Percentiles rank a stretch among this genome's conserved stretches.
Conservation (phyloP, 1,284 basidiomycete species). For the Irpex sp. region DNA sequence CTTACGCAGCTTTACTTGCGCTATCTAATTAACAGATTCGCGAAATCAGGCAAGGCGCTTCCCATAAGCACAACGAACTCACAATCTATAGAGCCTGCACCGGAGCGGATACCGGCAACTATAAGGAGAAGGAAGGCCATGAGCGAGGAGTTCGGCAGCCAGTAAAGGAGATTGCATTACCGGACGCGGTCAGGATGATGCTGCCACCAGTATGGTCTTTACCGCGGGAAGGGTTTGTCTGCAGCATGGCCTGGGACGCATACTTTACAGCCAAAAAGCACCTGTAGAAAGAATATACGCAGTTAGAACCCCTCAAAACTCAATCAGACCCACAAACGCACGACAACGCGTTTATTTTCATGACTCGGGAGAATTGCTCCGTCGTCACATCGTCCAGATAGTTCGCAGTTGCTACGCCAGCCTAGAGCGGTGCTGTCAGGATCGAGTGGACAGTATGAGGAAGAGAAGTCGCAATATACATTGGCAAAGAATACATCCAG, state of each 20-base stretch:
- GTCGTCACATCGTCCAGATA: slow-evolving; percentile 54
- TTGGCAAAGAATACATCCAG: slow-evolving; percentile 96
- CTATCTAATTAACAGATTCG: slow-evolving; percentile 53
- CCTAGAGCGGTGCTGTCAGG: slow-evolving; percentile 37
- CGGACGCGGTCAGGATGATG: slow-evolving; percentile 88
- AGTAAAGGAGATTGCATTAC: slow-evolving; percentile 35
- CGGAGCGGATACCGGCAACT: slow-evolving; percentile 86
- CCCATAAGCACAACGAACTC: slow-evolving; percentile 25
- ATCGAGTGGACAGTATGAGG: neutral
- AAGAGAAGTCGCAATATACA: slow-evolving; percentile 39
- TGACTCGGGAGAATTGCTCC: slow-evolving; percentile 70
- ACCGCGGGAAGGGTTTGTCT: slow-evolving; percentile 57
- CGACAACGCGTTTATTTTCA: slow-evolving; percentile 67
- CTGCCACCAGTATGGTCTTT: slow-evolving; percentile 74
- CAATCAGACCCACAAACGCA: neutral
- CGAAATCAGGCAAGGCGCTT: slow-evolving; percentile 4
- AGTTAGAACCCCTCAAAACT: neutral
- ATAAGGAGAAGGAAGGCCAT: neutral
- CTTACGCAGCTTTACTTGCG: slow-evolving; percentile 87
- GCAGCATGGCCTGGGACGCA: slow-evolving; percentile 78
- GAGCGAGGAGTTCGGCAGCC: neutral
- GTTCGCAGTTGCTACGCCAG: slow-evolving; percentile 52
- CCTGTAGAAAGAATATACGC: slow-evolving; percentile 34
- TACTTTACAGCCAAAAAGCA: slow-evolving; percentile 91
- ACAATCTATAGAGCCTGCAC: slow-evolving; percentile 87